These are phyloP conservation scores for Talaromyces sp. DNA, from an alignment of 2,329 filamentous ascomycete genomes.

Conservation along the genomic window DNA sequence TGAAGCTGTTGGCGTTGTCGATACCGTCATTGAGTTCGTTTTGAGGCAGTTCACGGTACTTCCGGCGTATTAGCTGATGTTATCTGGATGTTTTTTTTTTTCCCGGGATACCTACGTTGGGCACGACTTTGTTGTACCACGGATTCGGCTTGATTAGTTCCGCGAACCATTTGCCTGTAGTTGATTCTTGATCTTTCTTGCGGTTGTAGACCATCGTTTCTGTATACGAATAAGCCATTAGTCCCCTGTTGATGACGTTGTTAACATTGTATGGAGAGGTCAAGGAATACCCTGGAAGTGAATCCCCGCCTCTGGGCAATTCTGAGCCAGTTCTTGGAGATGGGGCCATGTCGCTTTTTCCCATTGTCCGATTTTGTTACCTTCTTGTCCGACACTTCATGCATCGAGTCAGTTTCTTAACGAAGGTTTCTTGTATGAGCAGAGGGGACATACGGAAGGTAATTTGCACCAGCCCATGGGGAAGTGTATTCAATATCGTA, in stretches of 20 bases:
- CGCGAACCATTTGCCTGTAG: constrained; percentile 61
- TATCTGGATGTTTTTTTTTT: not conserved
- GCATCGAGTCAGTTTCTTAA: not conserved
- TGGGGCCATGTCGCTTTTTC: constrained; percentile 66
- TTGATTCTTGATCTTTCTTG: constrained; percentile 60
- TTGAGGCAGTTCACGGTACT: constrained; percentile 62
- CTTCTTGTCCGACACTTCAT: constrained; percentile 4
- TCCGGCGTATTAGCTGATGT: not conserved
- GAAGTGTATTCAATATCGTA: constrained; percentile 89
- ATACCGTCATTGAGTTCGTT: constrained; percentile 61
- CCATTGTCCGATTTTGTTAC: constrained; percentile 41
- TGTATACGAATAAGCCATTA: constrained; percentile 24
- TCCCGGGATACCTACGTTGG: constrained; percentile 57
- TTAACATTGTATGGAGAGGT: not conserved
- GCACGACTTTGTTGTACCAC: constrained; percentile 71
- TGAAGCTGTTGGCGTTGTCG: constrained; percentile 73
- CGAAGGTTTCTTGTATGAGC: not conserved
- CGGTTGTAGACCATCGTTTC: constrained; percentile 59
- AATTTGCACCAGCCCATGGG: constrained; percentile 84
- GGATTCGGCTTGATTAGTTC: constrained; percentile 66
- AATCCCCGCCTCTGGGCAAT: constrained; percentile 74
- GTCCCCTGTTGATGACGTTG: not conserved
- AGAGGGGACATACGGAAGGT: constrained; percentile 59
- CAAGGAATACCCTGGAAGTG: constrained; percentile 1
- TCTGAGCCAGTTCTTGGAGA: constrained; percentile 58